These are phyloP conservation scores for Boletus rubescentipes DNA, from an alignment of 768 basidiomycete species.

Conservation along the genomic window DNA sequence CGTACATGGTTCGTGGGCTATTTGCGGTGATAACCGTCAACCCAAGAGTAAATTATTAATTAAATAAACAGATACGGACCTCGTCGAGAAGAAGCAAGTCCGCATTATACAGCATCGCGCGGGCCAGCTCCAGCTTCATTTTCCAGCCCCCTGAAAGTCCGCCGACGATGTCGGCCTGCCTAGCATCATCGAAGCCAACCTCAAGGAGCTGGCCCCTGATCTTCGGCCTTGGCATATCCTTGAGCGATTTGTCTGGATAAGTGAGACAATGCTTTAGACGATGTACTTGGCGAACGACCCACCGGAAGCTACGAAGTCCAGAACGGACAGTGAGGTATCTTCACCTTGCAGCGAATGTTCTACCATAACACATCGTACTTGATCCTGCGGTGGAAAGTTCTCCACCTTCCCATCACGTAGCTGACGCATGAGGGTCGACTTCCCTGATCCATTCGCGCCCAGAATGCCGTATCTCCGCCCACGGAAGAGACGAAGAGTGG, in stretches of 20 bases:
- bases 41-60: conserved; percentile 21
- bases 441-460: conserved; percentile 95
- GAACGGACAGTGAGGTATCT: conserved; percentile 75
- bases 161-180: conserved; percentile 83
- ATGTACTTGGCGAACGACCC: conserved; percentile 22
- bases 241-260: conserved; percentile 64
- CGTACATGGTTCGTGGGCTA: conserved; percentile 87
- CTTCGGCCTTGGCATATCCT: conserved; percentile 58
- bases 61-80: conserved; percentile 38
- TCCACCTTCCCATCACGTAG: conserved; percentile 94
- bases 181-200: conserved; percentile 87
- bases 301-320: conserved; percentile 91
- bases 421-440: conserved; percentile 94
- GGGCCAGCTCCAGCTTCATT: conserved; percentile 95
- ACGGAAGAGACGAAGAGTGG: conserved; percentile 82
- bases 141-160: conserved; percentile 98
- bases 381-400: conserved; percentile 88
- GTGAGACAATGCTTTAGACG: neutral
- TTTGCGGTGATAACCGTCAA: conserved; percentile 28
- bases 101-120: conserved; percentile 96
- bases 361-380: conserved; percentile 92
- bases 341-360: conserved; percentile 97
- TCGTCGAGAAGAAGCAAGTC: conserved; percentile 85
- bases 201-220: conserved; percentile 78
- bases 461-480: conserved; percentile 94